phyloP scores from a whole-genome alignment of 2,329 filamentous ascomycete species.

The Fusarium sarcochroum region DNA sequence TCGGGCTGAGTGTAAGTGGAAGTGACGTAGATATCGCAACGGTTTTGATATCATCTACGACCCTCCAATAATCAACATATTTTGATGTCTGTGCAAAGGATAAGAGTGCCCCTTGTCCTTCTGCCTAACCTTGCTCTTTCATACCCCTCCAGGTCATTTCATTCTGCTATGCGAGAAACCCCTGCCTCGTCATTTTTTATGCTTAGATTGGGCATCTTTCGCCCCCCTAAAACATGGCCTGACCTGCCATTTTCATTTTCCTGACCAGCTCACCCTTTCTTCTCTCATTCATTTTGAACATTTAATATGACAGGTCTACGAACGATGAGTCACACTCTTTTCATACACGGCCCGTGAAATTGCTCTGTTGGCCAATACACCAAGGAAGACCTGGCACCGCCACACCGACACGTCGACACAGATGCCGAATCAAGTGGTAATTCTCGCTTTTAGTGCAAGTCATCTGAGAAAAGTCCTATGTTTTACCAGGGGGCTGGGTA shows the following conservation, averaged over 20 bases:
- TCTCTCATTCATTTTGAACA: background rate
- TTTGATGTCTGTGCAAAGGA: slow-evolving; percentile 1
- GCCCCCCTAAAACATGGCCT: slow-evolving; percentile 14
- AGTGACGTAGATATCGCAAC: slow-evolving; percentile 24
- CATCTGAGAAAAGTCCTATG: slow-evolving; percentile 12
- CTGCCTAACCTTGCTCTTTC: slow-evolving; percentile 12
- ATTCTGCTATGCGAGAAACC: background rate
- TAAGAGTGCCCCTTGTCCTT: slow-evolving; percentile 1
- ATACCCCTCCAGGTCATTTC: slow-evolving; percentile 14
- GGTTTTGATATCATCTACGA: slow-evolving; percentile 12
- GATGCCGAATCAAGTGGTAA: slow-evolving; percentile 19
- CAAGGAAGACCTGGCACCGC: slow-evolving; percentile 24
- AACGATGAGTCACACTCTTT: slow-evolving; percentile 31
- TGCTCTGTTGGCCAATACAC: slow-evolving; percentile 14
- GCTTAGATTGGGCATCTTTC: slow-evolving; percentile 28
- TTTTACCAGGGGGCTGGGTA: slow-evolving; percentile 22
- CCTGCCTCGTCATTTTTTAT: slow-evolving; percentile 17
- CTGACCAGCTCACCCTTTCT: background rate
- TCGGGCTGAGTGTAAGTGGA: slow-evolving; percentile 10
- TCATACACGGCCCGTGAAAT: slow-evolving; percentile 4
- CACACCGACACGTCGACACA: slow-evolving; percentile 35
- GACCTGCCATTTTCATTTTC: background rate
- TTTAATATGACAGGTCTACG: slow-evolving; percentile 5
- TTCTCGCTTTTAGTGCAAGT: background rate
- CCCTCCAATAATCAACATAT: background rate